Conservation (phyloP, 257 asterid species). For the Pogostemon cablin region DNA sequence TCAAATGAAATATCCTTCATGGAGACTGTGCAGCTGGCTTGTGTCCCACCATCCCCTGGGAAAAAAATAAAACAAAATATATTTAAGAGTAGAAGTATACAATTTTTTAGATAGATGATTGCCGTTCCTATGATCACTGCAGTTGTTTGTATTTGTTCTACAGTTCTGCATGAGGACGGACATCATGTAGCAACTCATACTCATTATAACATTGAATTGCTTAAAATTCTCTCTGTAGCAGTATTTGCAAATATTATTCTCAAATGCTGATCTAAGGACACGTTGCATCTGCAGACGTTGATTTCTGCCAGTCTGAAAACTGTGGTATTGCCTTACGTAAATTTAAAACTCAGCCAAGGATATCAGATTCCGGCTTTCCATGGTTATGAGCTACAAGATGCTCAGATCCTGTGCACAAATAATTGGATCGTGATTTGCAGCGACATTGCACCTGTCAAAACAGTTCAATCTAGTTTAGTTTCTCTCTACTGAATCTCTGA, state of each 20-base stretch:
- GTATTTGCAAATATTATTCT: not conserved
- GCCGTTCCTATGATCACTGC: not conserved
- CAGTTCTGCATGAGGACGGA: not conserved
- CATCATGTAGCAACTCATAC: not conserved
- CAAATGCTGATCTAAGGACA: conserved; percentile 7
- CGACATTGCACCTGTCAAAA: conserved; percentile 46
- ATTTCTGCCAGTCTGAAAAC: conserved; percentile 61
- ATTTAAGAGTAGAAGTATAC: no score
- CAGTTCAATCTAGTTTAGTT: conserved; percentile 36
- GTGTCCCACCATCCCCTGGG: not conserved
- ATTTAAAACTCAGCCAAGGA: conserved; percentile 63
- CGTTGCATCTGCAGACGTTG: conserved; percentile 54
- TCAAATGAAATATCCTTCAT: not conserved
- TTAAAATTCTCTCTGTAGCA: not conserved
- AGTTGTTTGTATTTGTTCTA: not conserved
- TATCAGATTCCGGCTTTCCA: conserved; percentile 57
- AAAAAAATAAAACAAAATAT: not conserved
- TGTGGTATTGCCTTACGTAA: conserved; percentile 68
- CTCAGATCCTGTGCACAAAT: conserved; percentile 50
- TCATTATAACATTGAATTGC: not conserved
- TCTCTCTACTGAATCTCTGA: conserved; percentile 41
- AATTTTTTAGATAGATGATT: not conserved
- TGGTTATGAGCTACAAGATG: conserved; percentile 69
- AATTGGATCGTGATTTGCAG: conserved; percentile 68
- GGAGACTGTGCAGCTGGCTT: not conserved